phyloP scores from a whole-genome alignment of 2,329 filamentous ascomycete genomes.

The Penicillium hesseltinei region DNA sequence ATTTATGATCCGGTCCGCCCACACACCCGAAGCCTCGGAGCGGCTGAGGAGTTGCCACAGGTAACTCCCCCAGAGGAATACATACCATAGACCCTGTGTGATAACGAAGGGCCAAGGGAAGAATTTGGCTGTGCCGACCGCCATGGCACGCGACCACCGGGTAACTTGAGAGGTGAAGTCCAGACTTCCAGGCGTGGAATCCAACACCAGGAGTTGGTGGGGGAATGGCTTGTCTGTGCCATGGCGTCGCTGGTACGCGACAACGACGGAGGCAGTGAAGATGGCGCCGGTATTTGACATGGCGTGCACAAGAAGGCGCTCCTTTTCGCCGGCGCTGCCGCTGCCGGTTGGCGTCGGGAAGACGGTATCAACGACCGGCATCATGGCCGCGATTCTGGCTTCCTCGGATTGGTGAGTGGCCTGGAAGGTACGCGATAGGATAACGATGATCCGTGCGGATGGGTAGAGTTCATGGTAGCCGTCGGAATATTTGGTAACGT shows the following conservation, averaged over 20 bases:
- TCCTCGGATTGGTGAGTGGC: slow-evolving; percentile 48
- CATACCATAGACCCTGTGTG: slow-evolving; percentile 50
- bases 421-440: slow-evolving; percentile 52
- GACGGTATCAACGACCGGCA: slow-evolving; percentile 38
- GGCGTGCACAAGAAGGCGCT: slow-evolving; percentile 50
- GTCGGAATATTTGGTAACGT: slow-evolving; percentile 57
- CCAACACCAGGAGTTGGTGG: slow-evolving; percentile 50
- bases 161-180: slow-evolving; percentile 33
- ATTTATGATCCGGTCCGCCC: slow-evolving; percentile 21
- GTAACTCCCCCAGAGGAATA: slow-evolving; percentile 43
- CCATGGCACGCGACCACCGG: slow-evolving; percentile 56
- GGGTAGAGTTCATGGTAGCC: slow-evolving; percentile 55
- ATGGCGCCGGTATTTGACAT: slow-evolving; percentile 62
- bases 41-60: slow-evolving; percentile 18
- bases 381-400: slow-evolving; percentile 47
- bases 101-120: slow-evolving; percentile 48
- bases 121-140: slow-evolving; percentile 47
- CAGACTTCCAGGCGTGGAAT: slow-evolving; percentile 56
- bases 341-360: slow-evolving; percentile 24
- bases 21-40: slow-evolving; percentile 18
- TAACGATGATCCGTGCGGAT: slow-evolving; percentile 50
- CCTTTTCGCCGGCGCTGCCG: slow-evolving; percentile 10
- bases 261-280: slow-evolving; percentile 51
- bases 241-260: slow-evolving; percentile 45
- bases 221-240: slow-evolving; percentile 41